These are phyloP conservation scores for Mycena leptocephala DNA, from an alignment of 768 basidiomycete species.

Conservation along the genomic window DNA sequence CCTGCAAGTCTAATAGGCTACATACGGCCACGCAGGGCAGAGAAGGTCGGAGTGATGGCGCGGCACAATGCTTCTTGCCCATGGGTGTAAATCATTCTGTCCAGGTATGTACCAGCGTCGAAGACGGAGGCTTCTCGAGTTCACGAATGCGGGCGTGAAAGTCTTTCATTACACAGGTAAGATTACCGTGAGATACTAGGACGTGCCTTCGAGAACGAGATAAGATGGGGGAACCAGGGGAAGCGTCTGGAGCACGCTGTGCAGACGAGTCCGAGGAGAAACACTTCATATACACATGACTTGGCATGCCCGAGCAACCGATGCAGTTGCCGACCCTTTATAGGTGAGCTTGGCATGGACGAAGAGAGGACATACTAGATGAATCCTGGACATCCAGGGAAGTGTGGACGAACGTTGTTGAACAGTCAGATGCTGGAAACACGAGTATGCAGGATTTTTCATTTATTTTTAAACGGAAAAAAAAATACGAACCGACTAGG, in stretches of 20 bases:
- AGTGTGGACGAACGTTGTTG: neutral
- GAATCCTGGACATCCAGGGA: neutral
- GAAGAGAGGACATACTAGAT: neutral
- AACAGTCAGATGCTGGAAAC: neutral
- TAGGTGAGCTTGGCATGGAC: neutral
- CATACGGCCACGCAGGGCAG: neutral
- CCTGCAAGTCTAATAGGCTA: slow-evolving; percentile 28
- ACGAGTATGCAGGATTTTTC: neutral
- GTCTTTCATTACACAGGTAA: slow-evolving; percentile 18
- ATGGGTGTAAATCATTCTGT: neutral
- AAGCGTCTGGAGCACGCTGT: neutral
- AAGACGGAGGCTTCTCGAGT: slow-evolving; percentile 16
- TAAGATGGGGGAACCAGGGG: slow-evolving; percentile 10
- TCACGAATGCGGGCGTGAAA: neutral
- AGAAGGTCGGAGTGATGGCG: slow-evolving; percentile 25
- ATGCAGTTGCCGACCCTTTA: neutral
- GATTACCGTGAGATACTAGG: slow-evolving; percentile 16
- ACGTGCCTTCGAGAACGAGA: slow-evolving; percentile 25
- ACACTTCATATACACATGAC: neutral
- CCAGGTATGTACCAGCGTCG: slow-evolving; percentile 4
- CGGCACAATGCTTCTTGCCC: neutral
- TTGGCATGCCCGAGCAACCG: neutral
- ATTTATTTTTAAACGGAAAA: neutral
- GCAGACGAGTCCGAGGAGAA: slow-evolving; percentile 12
- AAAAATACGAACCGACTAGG: neutral